phyloP scores from a whole-genome alignment of 2,329 filamentous ascomycete species.

The Thermoascus crustaceus region DNA sequence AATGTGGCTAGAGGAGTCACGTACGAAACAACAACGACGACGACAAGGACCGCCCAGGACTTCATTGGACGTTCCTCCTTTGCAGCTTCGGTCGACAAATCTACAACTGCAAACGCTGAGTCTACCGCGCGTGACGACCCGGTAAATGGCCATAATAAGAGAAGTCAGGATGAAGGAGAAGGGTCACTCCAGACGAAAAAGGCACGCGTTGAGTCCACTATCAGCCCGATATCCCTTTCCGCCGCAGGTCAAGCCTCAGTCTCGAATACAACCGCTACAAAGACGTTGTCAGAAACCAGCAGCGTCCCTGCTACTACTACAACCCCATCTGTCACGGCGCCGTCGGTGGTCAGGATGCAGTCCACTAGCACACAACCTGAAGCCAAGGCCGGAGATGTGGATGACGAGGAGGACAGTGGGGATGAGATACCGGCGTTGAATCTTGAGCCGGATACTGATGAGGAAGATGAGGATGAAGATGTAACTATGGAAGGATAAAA shows the following conservation, averaged over 20 bases:
- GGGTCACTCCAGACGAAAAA: too few species aligned
- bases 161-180: neutral
- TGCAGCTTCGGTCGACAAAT: too few species aligned
- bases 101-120: too few species aligned
- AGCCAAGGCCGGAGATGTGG: slow-evolving; percentile 9
- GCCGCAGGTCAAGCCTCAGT: too few species aligned
- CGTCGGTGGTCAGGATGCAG: slow-evolving; percentile 9
- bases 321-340: neutral
- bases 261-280: neutral
- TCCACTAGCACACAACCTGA: slow-evolving; percentile 8
- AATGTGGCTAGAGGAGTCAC: slow-evolving; percentile 13
- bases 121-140: too few species aligned
- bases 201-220: neutral
- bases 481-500: slow-evolving; percentile 16
- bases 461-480: slow-evolving; percentile 34
- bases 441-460: slow-evolving; percentile 39
- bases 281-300: neutral
- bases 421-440: slow-evolving; percentile 44
- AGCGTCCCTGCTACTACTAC: neutral
- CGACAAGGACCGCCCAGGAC: neutral
- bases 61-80: too few species aligned
- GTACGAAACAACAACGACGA: slow-evolving; percentile 8
- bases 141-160: neutral
- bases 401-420: slow-evolving; percentile 35
- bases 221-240: too few species aligned